phyloP scores from a whole-genome alignment of 257 asterid species.

The Ophiorrhiza pumila region DNA sequence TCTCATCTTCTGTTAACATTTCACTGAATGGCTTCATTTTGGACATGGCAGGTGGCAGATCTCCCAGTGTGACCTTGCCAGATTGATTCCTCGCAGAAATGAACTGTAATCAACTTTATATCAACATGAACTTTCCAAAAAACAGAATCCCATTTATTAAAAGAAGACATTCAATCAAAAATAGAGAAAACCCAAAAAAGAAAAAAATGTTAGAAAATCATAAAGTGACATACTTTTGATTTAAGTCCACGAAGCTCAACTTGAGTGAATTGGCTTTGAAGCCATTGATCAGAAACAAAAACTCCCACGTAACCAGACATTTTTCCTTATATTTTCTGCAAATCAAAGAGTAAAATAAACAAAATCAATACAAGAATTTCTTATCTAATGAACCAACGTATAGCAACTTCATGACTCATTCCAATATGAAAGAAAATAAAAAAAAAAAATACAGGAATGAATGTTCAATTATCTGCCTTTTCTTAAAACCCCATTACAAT shows the following conservation, averaged over 20 bases:
- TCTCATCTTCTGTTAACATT: constrained; percentile 44
- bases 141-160: neutral
- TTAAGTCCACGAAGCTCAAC: constrained; percentile 74
- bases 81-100: constrained; percentile 45
- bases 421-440: neutral
- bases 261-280: constrained; percentile 87
- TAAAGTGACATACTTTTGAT: constrained; percentile 39
- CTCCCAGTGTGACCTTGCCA: constrained; percentile 63
- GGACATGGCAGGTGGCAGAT: constrained; percentile 63
- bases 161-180: neutral
- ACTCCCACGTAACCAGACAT: constrained; percentile 74
- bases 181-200: neutral
- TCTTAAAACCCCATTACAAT: neutral
- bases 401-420: neutral
- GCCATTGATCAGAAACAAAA: constrained; percentile 69
- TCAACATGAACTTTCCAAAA: neutral
- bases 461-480: neutral
- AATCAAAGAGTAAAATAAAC: neutral
- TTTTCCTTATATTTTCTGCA: constrained; percentile 13
- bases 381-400: neutral
- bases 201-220: too few relatives aligned
- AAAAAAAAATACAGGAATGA: neutral
- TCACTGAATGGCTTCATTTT: constrained; percentile 54
- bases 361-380: neutral
- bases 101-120: constrained; percentile 34